Evolutionary conservation across 2,329 filamentous ascomycete species (phyloP).

Genomic region (Arachnopeziza araneosa): DNA sequence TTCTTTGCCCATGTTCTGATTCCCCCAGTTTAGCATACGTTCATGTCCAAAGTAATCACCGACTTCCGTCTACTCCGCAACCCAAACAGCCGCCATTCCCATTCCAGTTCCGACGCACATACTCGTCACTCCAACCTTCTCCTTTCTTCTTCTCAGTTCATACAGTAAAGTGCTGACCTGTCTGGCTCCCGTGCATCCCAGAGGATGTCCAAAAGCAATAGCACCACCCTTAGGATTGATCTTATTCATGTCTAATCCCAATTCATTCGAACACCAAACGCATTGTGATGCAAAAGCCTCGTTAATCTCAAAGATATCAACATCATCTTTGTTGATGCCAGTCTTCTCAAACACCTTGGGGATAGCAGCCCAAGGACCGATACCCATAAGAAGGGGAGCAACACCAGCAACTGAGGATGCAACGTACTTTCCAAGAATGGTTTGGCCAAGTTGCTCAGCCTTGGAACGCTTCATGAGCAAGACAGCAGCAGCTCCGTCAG

Average conservation of each 20-base stretch:
- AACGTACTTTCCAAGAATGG: conserved; percentile 89
- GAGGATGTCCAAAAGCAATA: conserved; percentile 91
- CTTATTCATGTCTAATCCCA: conserved; percentile 77
- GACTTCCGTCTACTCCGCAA: conserved; percentile 63
- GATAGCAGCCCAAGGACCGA: conserved; percentile 94
- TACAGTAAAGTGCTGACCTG: conserved; percentile 91
- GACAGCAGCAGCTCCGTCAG: conserved; percentile 90
- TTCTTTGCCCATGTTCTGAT: neutral
- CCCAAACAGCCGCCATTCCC: conserved; percentile 97
- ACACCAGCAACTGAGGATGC: conserved; percentile 81
- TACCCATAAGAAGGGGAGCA: conserved; percentile 88
- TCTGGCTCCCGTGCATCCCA: conserved; percentile 89
- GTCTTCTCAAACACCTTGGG: conserved; percentile 86
- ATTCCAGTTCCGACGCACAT: conserved; percentile 98
- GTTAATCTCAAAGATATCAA: conserved; percentile 98
- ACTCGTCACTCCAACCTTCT: conserved; percentile 85
- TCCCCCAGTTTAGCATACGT: neutral
- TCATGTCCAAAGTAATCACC: too few relatives aligned
- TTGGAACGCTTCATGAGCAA: conserved; percentile 92
- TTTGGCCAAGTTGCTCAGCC: conserved; percentile 81
- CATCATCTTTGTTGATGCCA: conserved; percentile 79
- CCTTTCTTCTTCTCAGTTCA: conserved; percentile 76
- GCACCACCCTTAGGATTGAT: conserved; percentile 97
- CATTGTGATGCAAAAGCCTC: conserved; percentile 97
- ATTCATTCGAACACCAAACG: conserved; percentile 85